Base-by-base conservation (phyloP, 306 rosid species). In the Ochetophila trinervis region DNA sequence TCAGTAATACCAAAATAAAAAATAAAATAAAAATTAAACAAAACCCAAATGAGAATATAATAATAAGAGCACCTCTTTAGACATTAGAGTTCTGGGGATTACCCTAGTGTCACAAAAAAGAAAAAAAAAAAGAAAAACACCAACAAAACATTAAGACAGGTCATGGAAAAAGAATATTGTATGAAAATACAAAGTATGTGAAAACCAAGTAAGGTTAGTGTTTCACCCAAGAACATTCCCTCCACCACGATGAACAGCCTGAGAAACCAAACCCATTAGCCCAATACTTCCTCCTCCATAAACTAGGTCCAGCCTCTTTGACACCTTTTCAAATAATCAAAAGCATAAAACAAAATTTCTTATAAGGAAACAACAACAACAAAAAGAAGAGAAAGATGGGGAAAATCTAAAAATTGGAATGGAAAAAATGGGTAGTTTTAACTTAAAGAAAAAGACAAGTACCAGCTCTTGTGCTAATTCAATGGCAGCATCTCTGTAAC, bases 211-310 rank as follows among this genome's bases (percentile, higher is more conserved):
- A 63, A 22, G 12, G 5, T 18, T 5, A n/a, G n/a, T n/a, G n/a
- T 5, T 45, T 16, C 70, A 84, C 89, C 89, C 89, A 35, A 84
- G 70, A 67, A 84, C 89, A 15, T 79, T 70, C n/a, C 89, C 67
- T 54, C 89, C 89, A 48, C 84, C 89, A 57, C 60, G 64, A 75
- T 84, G 86, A 68, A 84, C 88, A 58, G 86, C 82, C 60, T 80
- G 83, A 8, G 89, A 76, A 64, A 84, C 84, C 73, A 76, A 64
- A 51, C 86, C 89, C 89, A 84, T 84, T 11, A 84, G 63, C n/a
- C 89, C 89, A 19, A 81, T 79, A 52, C 86, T 73, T n/a, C 89
- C 89, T 11, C 89, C 89, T 22, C 89, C 86, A 63, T 85, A 85
- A n/a, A 81, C 86, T 56, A 85, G 89, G 67, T 76, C 82, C 57